Percentiles rank a stretch among this genome's conserved stretches.
Evolutionary conservation across 805 yeast species (phyloP).

Genomic region (Hanseniaspora vineae): DNA sequence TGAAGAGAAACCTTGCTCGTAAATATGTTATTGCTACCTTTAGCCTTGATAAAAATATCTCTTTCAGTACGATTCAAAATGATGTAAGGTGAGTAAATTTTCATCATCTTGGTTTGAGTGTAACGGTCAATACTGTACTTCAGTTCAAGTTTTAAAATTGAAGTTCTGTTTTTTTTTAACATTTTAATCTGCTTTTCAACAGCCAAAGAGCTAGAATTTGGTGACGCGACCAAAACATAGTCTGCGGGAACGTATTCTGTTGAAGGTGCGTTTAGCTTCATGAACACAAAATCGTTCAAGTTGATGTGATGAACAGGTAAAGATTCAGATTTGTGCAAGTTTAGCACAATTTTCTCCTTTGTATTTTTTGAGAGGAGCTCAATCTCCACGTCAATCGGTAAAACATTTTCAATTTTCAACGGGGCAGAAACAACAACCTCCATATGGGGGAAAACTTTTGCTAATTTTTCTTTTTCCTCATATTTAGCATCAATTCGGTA

Average conservation of each 20-base stretch:
- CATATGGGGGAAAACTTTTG: slow-evolving; percentile 76
- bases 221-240: slow-evolving; percentile 46
- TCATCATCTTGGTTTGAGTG: slow-evolving; percentile 43
- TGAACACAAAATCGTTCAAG: slow-evolving; percentile 22
- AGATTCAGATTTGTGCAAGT: slow-evolving; percentile 50
- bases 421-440: slow-evolving; percentile 71
- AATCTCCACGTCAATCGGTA: slow-evolving; percentile 73
- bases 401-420: slow-evolving; percentile 64
- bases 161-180: slow-evolving; percentile 40
- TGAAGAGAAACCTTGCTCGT: slow-evolving; percentile 7
- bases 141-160: slow-evolving; percentile 53
- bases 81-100: slow-evolving; percentile 75
- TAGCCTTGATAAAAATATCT: slow-evolving; percentile 44
- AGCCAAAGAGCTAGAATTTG: slow-evolving; percentile 28
- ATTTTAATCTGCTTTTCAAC: slow-evolving; percentile 41
- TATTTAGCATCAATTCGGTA: slow-evolving; percentile 62
- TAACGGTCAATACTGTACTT: slow-evolving; percentile 44
- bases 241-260: slow-evolving; percentile 54
- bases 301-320: slow-evolving; percentile 75
- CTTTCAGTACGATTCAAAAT: slow-evolving; percentile 70
- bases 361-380: slow-evolving; percentile 65
- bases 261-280: slow-evolving; percentile 8
- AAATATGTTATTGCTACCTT: slow-evolving; percentile 22
- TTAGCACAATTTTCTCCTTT: slow-evolving; percentile 52
- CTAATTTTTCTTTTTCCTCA: slow-evolving; percentile 55